A percentile compares a stretch with the other conserved stretches of the same genome.
These are phyloP conservation scores for Globisporangium nodosum DNA, from an alignment of 352 stramenopile genomes.

Conservation along the genomic window DNA sequence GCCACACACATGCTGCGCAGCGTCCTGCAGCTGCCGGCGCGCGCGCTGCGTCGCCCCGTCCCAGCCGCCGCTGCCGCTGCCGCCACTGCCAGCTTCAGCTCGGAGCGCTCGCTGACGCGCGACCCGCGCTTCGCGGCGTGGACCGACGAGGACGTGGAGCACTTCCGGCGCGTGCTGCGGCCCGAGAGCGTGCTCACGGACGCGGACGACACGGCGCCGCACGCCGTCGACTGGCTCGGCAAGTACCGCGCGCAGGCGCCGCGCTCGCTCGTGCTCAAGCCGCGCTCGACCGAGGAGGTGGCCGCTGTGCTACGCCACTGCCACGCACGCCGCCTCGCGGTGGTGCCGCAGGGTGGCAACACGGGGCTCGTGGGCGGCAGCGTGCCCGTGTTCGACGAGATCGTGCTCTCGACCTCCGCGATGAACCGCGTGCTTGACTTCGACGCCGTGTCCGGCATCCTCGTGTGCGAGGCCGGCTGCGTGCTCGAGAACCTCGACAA, in stretches of 20 bases:
- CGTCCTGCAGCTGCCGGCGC: not conserved
- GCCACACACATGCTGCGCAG: not conserved
- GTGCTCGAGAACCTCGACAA: constrained; percentile 93
- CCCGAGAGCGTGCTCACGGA: constrained; percentile 63
- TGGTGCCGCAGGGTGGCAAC: constrained; percentile 96
- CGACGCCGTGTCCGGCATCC: constrained; percentile 80
- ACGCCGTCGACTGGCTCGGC: constrained; percentile 81
- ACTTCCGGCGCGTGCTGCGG: constrained; percentile 56
- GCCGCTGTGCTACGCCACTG: constrained; percentile 91
- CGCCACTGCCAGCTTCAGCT: constrained; percentile 17
- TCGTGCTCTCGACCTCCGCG: constrained; percentile 89
- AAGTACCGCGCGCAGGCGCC: constrained; percentile 68
- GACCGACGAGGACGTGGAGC: constrained; percentile 52
- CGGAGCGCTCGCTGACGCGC: constrained; percentile 22
- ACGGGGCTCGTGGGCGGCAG: constrained; percentile 95
- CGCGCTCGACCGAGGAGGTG: constrained; percentile 85
- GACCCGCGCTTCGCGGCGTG: constrained; percentile 46
- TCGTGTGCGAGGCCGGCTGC: constrained; percentile 88
- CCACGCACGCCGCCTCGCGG: constrained; percentile 76
- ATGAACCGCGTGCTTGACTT: constrained; percentile 93
- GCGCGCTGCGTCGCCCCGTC: not conserved
- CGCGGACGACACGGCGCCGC: constrained; percentile 59
- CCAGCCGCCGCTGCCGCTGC: constrained; percentile 1
- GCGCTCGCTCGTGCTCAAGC: constrained; percentile 80
- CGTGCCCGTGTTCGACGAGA: constrained; percentile 88